Evolutionary conservation across 2,329 filamentous ascomycete species (phyloP).

Genomic region (Aspergillus oerlinghausenensis): DNA sequence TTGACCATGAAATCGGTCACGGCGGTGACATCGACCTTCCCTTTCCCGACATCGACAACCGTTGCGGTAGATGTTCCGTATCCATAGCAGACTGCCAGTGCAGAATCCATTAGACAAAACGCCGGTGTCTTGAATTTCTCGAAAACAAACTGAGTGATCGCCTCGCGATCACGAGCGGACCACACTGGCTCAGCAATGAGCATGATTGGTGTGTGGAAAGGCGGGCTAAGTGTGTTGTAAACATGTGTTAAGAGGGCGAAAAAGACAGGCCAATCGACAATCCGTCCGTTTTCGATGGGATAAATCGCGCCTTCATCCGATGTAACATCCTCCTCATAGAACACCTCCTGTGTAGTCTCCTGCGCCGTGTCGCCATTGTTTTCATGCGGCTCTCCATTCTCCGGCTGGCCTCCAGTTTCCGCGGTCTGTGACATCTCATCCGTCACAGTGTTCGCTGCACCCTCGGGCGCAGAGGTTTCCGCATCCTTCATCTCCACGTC

Average conservation of each 20-base stretch:
- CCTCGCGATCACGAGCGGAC: conserved; percentile 82
- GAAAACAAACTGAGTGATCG: conserved; percentile 88
- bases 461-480: conserved; percentile 21
- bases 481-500: conserved; percentile 46
- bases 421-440: conserved; percentile 20
- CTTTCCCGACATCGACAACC: conserved; percentile 83
- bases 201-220: conserved; percentile 90
- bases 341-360: conserved; percentile 41
- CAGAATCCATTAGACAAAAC: conserved; percentile 84
- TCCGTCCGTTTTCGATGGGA: conserved; percentile 74
- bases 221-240: conserved; percentile 80
- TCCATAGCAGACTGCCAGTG: conserved; percentile 72
- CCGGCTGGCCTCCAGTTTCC: conserved; percentile 14
- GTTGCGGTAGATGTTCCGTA: conserved; percentile 80
- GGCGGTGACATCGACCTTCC: conserved; percentile 90
- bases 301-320: conserved; percentile 86
- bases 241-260: conserved; percentile 87
- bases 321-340: conserved; percentile 84
- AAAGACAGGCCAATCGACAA: conserved; percentile 87
- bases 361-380: conserved; percentile 27
- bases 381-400: conserved; percentile 1
- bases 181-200: conserved; percentile 86
- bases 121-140: conserved; percentile 95
- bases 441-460: conserved; percentile 12
- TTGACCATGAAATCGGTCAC: conserved; percentile 78